Evolutionary conservation across 1,284 basidiomycete genomes (phyloP), one percentile per base, ranked within the genome.

Genomic region (Rhizopogon hawkerae): DNA sequence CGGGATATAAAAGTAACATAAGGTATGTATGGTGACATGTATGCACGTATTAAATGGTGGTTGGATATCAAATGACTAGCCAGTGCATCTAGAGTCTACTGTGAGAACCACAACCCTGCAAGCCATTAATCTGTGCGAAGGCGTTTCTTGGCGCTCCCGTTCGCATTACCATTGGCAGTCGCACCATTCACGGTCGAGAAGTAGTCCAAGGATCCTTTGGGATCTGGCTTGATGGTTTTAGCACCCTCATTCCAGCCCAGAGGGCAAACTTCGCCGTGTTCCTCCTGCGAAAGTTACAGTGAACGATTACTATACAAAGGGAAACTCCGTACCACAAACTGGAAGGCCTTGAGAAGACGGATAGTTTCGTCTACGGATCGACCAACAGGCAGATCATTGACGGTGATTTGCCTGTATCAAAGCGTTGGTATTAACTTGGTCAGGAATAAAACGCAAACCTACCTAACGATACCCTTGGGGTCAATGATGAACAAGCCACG

Each of bases 401-500:
- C 73, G 39, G 88, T 90, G 58, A 88, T 85, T 73, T 90, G 88
- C 55, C 85, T 83, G 41, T 14, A 47, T 36, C 36, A 23, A 26
- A 10, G 21, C 36, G 41, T n/a, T 4, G 2, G 16, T 33, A 43
- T 33, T 18, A 18, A n/a, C 11, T 21, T 21, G 7, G 31, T 13
- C 8, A n/a, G 2, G 13, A 31, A 9, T 5, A 5, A 10, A 14
- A n/a, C 10, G n/a, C 0, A 7, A 2, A n/a, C 26, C 55, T 65
- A 80, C 80, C 89, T 78, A 48, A 92, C 71, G 51, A 74, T 78
- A 49, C 90, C 91, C 70, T 88, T 85, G 53, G 90, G 90, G 67
- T 93, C 91, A 60, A 94, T 90, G 65, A 94, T 75, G 77, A 93
- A 94, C 38, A 89, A 75, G 13, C 89, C 91, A 51, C 91, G 85